These are phyloP conservation scores for Aspergillus sp. DNA, from an alignment of 2,329 filamentous ascomycete species.

Conservation along the genomic window DNA sequence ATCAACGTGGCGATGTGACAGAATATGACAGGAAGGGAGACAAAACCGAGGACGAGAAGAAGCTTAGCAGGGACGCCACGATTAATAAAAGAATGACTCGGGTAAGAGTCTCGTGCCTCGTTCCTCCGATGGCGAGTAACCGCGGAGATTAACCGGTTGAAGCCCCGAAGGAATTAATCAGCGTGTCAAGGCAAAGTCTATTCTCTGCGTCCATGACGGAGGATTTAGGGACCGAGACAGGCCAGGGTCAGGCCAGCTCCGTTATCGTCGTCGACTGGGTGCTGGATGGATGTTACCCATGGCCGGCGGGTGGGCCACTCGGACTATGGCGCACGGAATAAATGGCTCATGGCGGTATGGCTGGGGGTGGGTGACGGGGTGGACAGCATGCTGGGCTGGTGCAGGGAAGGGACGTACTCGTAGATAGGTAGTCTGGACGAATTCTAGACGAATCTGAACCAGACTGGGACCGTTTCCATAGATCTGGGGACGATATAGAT, in stretches of 20 bases:
- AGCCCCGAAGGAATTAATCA: conserved; percentile 11
- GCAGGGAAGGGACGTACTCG: neutral
- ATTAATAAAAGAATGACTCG: neutral
- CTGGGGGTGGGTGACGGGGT: neutral
- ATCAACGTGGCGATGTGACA: too few species aligned
- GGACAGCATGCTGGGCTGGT: neutral
- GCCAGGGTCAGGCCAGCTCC: neutral
- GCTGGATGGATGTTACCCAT: neutral
- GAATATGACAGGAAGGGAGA: neutral
- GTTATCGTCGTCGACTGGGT: neutral
- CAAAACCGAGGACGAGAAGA: neutral
- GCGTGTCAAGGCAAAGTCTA: neutral
- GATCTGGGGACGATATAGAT: neutral
- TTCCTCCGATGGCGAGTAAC: neutral
- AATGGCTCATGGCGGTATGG: neutral
- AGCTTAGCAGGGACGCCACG: neutral
- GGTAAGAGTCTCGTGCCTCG: neutral
- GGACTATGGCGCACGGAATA: conserved; percentile 11
- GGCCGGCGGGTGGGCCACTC: conserved; percentile 3
- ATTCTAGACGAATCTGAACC: neutral
- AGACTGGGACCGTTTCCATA: neutral
- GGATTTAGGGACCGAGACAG: neutral
- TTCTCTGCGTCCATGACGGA: neutral
- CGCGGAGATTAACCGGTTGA: conserved; percentile 1
- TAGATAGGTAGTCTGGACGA: neutral